Evolutionary conservation across 208 protist species (phyloP).

Genomic region (Balamuthia mandrillaris): DNA sequence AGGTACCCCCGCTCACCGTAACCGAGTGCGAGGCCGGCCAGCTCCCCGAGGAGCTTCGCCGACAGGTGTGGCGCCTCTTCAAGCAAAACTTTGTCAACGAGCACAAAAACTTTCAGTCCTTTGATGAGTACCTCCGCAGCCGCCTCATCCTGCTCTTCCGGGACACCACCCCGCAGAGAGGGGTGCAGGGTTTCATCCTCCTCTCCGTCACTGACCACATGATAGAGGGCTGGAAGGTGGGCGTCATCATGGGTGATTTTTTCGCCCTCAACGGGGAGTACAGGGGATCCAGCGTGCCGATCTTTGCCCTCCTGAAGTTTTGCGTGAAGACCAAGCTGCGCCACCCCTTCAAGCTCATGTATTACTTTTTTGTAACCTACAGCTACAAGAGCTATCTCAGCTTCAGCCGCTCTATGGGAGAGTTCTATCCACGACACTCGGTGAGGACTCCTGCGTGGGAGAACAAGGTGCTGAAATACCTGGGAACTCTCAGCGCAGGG

Average conservation of each 20-base stretch:
- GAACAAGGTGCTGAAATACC: neutral
- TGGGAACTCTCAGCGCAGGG: slow-evolving; percentile 4
- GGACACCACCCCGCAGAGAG: neutral
- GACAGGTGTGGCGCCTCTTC: neutral
- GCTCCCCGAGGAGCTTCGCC: neutral
- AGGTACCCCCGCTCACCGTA: neutral
- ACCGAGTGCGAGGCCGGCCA: neutral
- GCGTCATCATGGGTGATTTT: slow-evolving; percentile 8
- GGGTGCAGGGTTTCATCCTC: slow-evolving; percentile 24
- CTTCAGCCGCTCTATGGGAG: slow-evolving; percentile 31
- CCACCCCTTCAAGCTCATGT: neutral
- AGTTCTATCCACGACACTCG: slow-evolving; percentile 16
- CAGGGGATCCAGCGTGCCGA: slow-evolving; percentile 6
- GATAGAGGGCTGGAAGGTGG: neutral
- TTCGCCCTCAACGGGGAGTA: slow-evolving; percentile 13
- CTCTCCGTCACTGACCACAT: slow-evolving; percentile 1
- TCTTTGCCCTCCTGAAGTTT: slow-evolving; percentile 7
- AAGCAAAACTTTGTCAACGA: slow-evolving; percentile 27
- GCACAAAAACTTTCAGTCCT: slow-evolving; percentile 3
- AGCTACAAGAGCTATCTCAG: slow-evolving; percentile 17
- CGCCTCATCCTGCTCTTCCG: slow-evolving; percentile 17
- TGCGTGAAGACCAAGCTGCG: slow-evolving; percentile 16
- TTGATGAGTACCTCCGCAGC: slow-evolving; percentile 10
- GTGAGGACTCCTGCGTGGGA: neutral
- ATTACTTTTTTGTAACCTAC: slow-evolving; percentile 37